Evolutionary conservation across 805 yeast genomes (phyloP).

Genomic region (Cyberlindnera mississippiensis): DNA sequence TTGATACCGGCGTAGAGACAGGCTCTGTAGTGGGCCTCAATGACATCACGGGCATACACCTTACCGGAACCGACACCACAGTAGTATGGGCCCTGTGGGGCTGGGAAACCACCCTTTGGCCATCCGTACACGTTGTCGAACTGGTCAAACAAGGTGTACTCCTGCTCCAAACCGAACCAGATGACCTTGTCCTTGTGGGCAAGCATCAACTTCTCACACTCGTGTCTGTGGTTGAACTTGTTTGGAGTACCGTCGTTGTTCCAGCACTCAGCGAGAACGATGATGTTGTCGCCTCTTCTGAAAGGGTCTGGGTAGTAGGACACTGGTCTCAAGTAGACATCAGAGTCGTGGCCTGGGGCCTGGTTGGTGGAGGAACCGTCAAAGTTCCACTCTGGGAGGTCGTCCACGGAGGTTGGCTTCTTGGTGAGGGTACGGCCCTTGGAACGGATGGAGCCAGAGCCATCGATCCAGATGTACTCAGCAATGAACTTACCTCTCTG

Average conservation of each 20-base stretch:
- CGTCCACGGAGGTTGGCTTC: constrained; percentile 68
- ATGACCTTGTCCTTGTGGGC: constrained; percentile 81
- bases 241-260: constrained; percentile 99
- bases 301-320: constrained; percentile 95
- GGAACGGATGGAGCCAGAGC: constrained; percentile 85
- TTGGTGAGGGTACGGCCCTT: constrained; percentile 84
- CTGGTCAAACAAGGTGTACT: constrained; percentile 93
- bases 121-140: constrained; percentile 90
- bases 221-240: constrained; percentile 97
- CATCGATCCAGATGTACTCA: constrained; percentile 97
- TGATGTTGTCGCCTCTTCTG: constrained; percentile 95
- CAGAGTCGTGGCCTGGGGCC: constrained; percentile 98
- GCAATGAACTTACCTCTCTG: constrained; percentile 88
- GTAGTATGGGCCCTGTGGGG: constrained; percentile 99
- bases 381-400: constrained; percentile 98
- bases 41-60: constrained; percentile 96
- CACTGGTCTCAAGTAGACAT: constrained; percentile 91
- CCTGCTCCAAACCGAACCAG: constrained; percentile 99
- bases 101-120: constrained; percentile 99
- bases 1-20: constrained; percentile 88
- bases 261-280: constrained; percentile 95
- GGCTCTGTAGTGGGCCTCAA: constrained; percentile 99
- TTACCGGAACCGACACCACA: constrained; percentile 99
- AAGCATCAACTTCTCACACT: constrained; percentile 89
- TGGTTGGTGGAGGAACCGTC: constrained; percentile 98